Evolutionary conservation across 768 basidiomycete species (phyloP), one percentile per base, ranked within the genome.

Genomic region (Dentipellis sp.): DNA sequence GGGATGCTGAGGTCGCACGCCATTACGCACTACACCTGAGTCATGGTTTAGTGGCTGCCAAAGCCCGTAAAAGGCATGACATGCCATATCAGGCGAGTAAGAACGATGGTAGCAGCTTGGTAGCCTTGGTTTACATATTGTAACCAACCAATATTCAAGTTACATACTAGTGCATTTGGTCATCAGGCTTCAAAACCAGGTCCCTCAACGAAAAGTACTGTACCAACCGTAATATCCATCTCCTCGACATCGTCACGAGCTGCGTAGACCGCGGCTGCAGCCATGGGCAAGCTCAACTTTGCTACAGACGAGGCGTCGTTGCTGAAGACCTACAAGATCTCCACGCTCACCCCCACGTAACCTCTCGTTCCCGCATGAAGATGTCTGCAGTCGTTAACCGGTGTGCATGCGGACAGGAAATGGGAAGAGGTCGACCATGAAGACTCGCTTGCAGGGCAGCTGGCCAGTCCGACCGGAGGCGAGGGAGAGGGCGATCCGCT

Each of bases 401-500:
- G 29, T 29, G 29, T 42, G 40, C 29, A 9, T 29, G 14, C 19
- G 11, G 49, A 50, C 61, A 92, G 91, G 62, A 77, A 83, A 71
- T 97, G 94, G 94, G 91, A 95, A 68, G 88, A 91, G 52, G 77
- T 92, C 2, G 88, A 94, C 65, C 83, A 93, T 71, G 91, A 94
- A 57, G 86, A 89, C 59, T 81, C 88, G 0, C 70, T 89, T 14
- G 85, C 88, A 10, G 85, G 83, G 8, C 77, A 82, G 12, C 72
- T 91, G 56, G 76, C 81, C 29, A 86, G 81, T 16, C 69, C 72
- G 4, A 67, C 74, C 23, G 75, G 72, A n/a, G 52, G 71, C 17
- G 86, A 88, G 59, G 73, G 72, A 34, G 87, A 88, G 45, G 80
- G 78, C 0, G 91, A 91, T 66, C 88, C 88, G 4, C 64, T 99